Percentiles rank a stretch among this genome's conserved stretches.
Conservation (phyloP, 2,329 filamentous ascomycete species). For the Rhytidhysteron rufulum region DNA sequence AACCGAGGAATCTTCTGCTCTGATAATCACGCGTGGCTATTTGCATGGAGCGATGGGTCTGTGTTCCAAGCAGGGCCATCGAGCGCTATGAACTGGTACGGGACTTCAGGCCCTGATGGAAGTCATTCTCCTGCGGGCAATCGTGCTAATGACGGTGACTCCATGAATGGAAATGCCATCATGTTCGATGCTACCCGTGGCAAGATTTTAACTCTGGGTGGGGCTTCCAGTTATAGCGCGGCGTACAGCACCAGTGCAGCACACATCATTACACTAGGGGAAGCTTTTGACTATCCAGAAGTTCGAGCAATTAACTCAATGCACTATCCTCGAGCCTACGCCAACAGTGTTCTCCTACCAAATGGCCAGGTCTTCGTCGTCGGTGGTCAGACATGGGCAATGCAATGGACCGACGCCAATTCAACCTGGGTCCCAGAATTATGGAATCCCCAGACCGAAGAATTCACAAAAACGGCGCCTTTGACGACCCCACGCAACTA, state of each 20-base stretch:
- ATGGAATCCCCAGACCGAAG: conserved; percentile 13
- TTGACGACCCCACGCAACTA: conserved; percentile 4
- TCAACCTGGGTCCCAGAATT: conserved; percentile 13
- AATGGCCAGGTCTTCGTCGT: conserved; percentile 32
- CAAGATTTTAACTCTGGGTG: conserved; percentile 54
- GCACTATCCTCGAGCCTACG: conserved; percentile 24
- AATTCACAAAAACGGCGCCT: conserved; percentile 10
- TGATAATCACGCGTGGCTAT: conserved; percentile 56
- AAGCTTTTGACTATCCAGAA: conserved; percentile 15
- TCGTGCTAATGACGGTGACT: conserved; percentile 42
- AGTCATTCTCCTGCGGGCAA: conserved; percentile 40
- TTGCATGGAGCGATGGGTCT: conserved; percentile 45
- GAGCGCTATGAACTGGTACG: conserved; percentile 56
- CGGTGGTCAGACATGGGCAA: conserved; percentile 21
- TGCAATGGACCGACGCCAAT: conserved; percentile 15
- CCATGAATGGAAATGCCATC: conserved; percentile 55
- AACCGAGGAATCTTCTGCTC: conserved; percentile 40
- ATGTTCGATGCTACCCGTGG: conserved; percentile 56
- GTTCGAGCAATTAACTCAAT: conserved; percentile 21
- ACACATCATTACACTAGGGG: conserved; percentile 48
- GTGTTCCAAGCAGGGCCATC: conserved; percentile 56
- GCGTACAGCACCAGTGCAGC: conserved; percentile 43
- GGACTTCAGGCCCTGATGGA: conserved; percentile 41
- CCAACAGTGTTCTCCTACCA: conserved; percentile 25
- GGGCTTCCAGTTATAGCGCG: conserved; percentile 45